Evolutionary conservation across 23 red algal genomes (phyloP), one percentile per base, ranked within the genome.

Genomic region (Gracilaria domingensis): DNA sequence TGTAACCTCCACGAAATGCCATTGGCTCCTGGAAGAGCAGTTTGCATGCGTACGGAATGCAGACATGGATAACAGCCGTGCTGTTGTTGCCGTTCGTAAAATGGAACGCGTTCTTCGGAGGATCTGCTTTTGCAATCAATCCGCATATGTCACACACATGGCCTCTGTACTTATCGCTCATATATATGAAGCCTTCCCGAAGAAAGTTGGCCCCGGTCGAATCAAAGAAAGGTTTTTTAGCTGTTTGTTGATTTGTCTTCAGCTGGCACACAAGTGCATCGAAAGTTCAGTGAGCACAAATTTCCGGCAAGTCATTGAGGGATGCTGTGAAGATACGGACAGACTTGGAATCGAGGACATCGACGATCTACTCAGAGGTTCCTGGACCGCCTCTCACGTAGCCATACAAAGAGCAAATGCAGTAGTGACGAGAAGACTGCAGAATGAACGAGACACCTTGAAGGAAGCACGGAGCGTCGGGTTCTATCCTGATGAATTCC

Each of bases 11-110:
- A 94, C 36, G 85, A 82, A 33, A 85, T 94, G 72, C 86, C n/a
- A n/a, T n/a, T n/a, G n/a, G n/a, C 74, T 98, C 95, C 89, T 98
- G 95, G 88, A 98, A 98, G 16, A 98, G 59, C 30, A 98, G 49
- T 66, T 98, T 98, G 84, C 91, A 95, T 0, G 95, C 95, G 86
- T 98, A 98, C 66, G 95, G 95, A 32, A 98, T 92, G 71, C 88
- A 90, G n/a, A 95, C 83, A 35, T 93, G 90, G 12, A 84, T 82
- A 49, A 98, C 91, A 36, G 82, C 53, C n/a, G 95, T 98, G 62
- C 87, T 94, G 74, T 98, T 98, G 59, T 92, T 92, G 95, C 91
- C 17, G 95, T 95, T n/a, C n/a, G n/a, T n/a, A n/a, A n/a, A n/a
- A n/a, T n/a, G n/a, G n/a, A n/a, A n/a, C n/a, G n/a, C n/a, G n/a